Percentiles rank a stretch among this genome's conserved stretches.
These are phyloP conservation scores for Calonectria pseudoreteaudii DNA, from an alignment of 2,329 filamentous ascomycete species.

Conservation along the genomic window DNA sequence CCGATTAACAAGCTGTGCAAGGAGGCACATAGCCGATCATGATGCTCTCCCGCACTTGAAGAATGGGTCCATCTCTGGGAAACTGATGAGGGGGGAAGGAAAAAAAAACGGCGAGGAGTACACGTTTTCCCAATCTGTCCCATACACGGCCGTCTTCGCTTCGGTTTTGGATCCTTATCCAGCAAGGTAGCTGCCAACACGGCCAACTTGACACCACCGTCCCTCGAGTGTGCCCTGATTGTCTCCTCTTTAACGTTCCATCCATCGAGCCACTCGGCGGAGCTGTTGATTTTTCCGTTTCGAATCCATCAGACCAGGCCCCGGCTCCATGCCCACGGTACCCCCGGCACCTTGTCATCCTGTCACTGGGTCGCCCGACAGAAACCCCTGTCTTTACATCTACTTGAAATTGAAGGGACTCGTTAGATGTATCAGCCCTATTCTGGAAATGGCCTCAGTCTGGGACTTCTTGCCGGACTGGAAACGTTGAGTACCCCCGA, in stretches of 20 bases:
- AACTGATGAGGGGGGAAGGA: neutral
- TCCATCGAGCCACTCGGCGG: conserved; percentile 36
- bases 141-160: neutral
- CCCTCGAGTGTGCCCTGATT: conserved; percentile 19
- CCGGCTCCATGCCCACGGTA: conserved; percentile 21
- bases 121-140: neutral
- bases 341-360: conserved; percentile 18
- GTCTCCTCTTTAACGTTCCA: conserved; percentile 22
- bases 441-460: conserved; percentile 37
- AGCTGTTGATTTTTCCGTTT: conserved; percentile 17
- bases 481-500: neutral
- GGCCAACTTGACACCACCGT: neutral
- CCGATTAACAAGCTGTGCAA: neutral
- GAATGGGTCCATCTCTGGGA: neutral
- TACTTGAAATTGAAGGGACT: conserved; percentile 41
- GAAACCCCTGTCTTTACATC: conserved; percentile 14
- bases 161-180: neutral
- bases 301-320: conserved; percentile 9
- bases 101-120: neutral
- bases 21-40: neutral
- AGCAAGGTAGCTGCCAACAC: neutral
- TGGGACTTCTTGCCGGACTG: neutral
- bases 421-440: conserved; percentile 42
- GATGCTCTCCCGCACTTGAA: neutral
- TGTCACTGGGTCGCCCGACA: conserved; percentile 13